Evolutionary conservation across 1,284 basidiomycete genomes (phyloP), one percentile per base, ranked within the genome.

Genomic region (Moesziomyces sp.): DNA sequence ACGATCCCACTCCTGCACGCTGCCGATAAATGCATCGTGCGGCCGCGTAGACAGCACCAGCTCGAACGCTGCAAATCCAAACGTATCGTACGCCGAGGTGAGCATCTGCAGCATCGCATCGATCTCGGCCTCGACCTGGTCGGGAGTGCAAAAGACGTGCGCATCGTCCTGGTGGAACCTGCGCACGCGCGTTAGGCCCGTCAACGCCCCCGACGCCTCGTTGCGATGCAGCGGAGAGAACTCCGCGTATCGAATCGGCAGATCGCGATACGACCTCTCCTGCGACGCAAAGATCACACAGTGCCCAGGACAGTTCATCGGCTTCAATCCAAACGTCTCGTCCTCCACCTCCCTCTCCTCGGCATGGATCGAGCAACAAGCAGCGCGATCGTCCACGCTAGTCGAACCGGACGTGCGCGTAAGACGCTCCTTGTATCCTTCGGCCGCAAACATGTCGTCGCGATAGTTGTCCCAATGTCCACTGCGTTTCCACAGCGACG

Each of bases 401-500:
- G 59, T 63, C 23, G 40, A 48, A 16, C n/a, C 19, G 21, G 38
- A 19, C 21, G 40, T 28, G 45, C 68, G 51, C 7, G 24, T 16
- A n/a, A 53, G 42, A 18, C 65, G 57, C 44, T 69, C 68, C 46
- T 79, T 69, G 51, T 81, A 83, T 1, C 82, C 82, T 54, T 81
- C 66, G 11, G 76, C 76, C 38, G 74, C 69, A 52, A 84, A 84
- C 82, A 84, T 84, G 47, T 84, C 82, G 19, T 81, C 78, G n/a
- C 82, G 67, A 54, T 84, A 84, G 43, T 84, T 83, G 53, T 84
- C 81, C 82, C 82, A 84, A 49, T 84, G 82, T 1, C 82, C 82
- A 38, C 72, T 76, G 9, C 61, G 65, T 46, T 82, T 77, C 82
- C 82, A 84, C 1, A 84, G 60, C 11, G 74, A 64, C 8, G 72